Evolutionary conservation across 495 filamentous ascomycete genomes (phyloP), one percentile per base, ranked within the genome.

Genomic region (Evernia prunastri): DNA sequence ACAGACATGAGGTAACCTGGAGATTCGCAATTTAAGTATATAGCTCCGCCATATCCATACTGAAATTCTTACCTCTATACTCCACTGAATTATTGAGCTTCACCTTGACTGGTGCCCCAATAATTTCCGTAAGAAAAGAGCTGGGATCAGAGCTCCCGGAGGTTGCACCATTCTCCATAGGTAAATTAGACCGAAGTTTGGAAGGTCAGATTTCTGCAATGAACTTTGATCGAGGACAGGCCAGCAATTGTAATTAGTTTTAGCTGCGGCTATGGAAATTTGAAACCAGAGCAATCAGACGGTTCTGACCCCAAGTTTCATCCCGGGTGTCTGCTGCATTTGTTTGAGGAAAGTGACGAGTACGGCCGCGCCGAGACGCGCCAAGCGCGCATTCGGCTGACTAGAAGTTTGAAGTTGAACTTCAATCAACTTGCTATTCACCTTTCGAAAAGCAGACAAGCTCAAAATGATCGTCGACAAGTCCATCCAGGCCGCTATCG

Each of bases 61-160:
- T n/a, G 6, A 36, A 60, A 1, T 3, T 47, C 37, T 3, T 70
- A 93, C 94, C 94, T 84, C 92, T 93, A 80, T 95, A 98, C 57
- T 96, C 87, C 59, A 96, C 89, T 11, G 94, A 95, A 15, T 90
- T 95, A 69, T 98, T 97, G 56, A 98, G 81, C 74, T 97, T 97
- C 58, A 98, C 92, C 0, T 88, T 95, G 60, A 98, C 95, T 23
- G 88, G 84, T 37, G 89, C 87, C 31, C 93, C 91, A 72, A 95
- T 94, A 72, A 97, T 96, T 72, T 96, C 90, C 72, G 86, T 84
- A 53, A 98, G 80, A 72, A 97, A 98, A 58, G 86, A 82, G 0
- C 92, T 96, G 0, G 94, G 94, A 72, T 98, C 94, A 71, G 87
- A 91, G 43, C 88, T 87, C 71, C 92, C 89, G 29, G 72, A 79